Percentiles rank a stretch among this genome's conserved stretches.
Evolutionary conservation across 2,329 filamentous ascomycete genomes (phyloP).

Genomic region (Zymoseptoria ardabiliae): DNA sequence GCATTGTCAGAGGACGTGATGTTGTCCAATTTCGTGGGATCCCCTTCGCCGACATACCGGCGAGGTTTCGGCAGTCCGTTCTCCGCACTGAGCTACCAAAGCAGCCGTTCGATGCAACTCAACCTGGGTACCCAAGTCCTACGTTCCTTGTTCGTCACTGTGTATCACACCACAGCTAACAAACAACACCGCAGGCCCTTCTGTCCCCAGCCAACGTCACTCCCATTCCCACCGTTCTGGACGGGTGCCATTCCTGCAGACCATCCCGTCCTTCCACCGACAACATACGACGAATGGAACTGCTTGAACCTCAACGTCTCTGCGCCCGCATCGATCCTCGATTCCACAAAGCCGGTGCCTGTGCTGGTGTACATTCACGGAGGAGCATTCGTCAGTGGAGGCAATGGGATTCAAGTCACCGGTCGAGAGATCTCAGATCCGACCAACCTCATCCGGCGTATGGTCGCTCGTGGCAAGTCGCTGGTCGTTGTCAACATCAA

Average conservation of each 20-base stretch:
- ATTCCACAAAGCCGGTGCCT: not conserved
- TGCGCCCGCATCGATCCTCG: not conserved
- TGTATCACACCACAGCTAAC: not conserved
- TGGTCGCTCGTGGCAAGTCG: not conserved
- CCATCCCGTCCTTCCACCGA: not conserved
- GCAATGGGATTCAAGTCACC: not conserved
- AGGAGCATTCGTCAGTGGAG: not conserved
- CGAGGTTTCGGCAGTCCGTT: not conserved
- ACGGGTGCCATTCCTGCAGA: not conserved
- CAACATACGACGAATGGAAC: not conserved
- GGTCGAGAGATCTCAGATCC: not conserved
- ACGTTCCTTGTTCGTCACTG: not conserved
- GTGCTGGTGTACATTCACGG: not conserved
- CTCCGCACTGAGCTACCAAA: not conserved
- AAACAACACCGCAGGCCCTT: not conserved
- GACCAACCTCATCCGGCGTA: not conserved
- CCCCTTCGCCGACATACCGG: not conserved
- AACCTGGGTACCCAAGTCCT: not conserved
- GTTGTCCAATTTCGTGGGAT: not conserved
- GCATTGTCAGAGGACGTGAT: not conserved
- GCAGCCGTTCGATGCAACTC: not conserved
- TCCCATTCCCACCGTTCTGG: not conserved
- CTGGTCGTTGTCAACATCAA: conserved; percentile 13
- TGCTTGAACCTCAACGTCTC: not conserved
- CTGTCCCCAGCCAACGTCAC: not conserved